Evolutionary conservation across 192 early-diverging fungal species (phyloP).

Genomic region (Backusella mclennaniae): DNA sequence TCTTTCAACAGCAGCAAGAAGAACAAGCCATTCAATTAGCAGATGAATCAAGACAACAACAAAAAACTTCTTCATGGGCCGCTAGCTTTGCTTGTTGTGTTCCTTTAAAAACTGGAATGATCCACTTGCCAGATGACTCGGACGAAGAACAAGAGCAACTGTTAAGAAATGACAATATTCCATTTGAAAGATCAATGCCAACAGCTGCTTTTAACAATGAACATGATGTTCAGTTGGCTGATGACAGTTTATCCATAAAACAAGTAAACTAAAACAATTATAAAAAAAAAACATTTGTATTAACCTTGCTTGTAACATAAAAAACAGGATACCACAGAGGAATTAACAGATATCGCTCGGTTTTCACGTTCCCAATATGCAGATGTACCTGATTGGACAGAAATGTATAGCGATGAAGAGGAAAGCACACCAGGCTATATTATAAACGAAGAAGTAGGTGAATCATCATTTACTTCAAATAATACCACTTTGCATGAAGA

Average conservation of each 20-base stretch:
- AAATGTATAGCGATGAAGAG: slow-evolving; percentile 14
- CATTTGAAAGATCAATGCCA: background rate
- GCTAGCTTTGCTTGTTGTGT: background rate
- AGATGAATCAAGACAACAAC: background rate
- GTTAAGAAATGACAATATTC: background rate
- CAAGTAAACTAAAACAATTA: background rate
- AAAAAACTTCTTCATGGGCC: background rate
- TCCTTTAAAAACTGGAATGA: background rate
- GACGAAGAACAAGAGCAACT: slow-evolving; percentile 8
- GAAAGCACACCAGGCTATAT: background rate
- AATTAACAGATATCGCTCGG: background rate
- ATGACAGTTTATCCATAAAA: background rate
- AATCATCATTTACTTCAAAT: background rate
- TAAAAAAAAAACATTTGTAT: background rate
- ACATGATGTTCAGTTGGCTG: background rate
- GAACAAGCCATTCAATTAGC: slow-evolving; percentile 28
- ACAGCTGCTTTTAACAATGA: background rate
- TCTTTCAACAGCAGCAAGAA: background rate
- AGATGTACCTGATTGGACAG: slow-evolving; percentile 26
- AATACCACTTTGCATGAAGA: slow-evolving; percentile 1
- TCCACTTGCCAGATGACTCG: slow-evolving; percentile 14
- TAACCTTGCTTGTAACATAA: background rate
- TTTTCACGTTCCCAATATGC: background rate
- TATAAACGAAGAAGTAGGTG: background rate
- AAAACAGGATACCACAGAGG: background rate